A percentile compares a stretch with the other conserved stretches of the same genome.
Evolutionary conservation across 2,329 filamentous ascomycete species (phyloP).

Genomic region (Fusarium fracticaudum): DNA sequence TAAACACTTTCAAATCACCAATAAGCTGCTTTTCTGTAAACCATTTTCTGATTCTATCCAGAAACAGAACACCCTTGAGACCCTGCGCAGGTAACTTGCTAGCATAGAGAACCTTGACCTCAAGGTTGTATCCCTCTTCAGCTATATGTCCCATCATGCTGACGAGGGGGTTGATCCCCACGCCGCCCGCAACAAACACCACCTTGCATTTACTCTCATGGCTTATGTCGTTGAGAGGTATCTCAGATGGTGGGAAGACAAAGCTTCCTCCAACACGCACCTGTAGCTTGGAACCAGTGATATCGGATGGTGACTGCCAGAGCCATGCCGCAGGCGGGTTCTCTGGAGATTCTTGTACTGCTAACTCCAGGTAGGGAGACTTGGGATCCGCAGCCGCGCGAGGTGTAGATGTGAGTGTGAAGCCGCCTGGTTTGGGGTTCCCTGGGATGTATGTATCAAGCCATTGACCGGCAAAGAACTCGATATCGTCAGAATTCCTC

Average conservation of each 20-base stretch:
- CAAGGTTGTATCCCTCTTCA: constrained; percentile 39
- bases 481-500: not conserved
- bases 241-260: constrained; percentile 72
- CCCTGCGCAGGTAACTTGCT: constrained; percentile 50
- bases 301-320: constrained; percentile 66
- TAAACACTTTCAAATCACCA: constrained; percentile 55
- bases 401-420: constrained; percentile 85
- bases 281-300: constrained; percentile 66
- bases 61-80: constrained; percentile 58
- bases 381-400: constrained; percentile 56
- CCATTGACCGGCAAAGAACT: constrained; percentile 89
- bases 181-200: constrained; percentile 82
- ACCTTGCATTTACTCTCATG: constrained; percentile 49
- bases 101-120: constrained; percentile 73
- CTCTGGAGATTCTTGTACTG: constrained; percentile 74
- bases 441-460: constrained; percentile 82
- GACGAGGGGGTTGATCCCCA: constrained; percentile 84
- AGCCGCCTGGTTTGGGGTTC: constrained; percentile 78
- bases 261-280: constrained; percentile 86
- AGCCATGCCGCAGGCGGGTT: constrained; percentile 83
- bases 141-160: constrained; percentile 75
- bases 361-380: constrained; percentile 74
- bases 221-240: constrained; percentile 55
- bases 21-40: constrained; percentile 51
- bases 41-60: constrained; percentile 56